Conservation (phyloP, 345 rosid species). For the Erodium maritimum region DNA sequence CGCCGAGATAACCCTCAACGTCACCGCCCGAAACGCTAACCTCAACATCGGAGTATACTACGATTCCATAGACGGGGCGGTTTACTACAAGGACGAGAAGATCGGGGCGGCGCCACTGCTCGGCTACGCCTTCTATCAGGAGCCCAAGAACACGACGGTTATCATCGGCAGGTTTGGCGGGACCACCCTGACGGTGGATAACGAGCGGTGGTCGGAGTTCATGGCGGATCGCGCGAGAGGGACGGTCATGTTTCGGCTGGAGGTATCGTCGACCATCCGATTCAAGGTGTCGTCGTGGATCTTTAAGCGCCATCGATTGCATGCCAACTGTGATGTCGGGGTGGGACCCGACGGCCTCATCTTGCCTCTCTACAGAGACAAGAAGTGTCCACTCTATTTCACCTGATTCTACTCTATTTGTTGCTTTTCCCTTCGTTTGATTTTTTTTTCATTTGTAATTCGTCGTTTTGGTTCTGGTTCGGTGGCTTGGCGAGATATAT, state of each 20-base stretch:
- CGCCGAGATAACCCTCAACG: constrained; percentile 41
- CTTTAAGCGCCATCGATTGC: constrained; percentile 51
- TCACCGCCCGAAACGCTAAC: constrained; percentile 70
- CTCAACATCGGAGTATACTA: constrained; percentile 50
- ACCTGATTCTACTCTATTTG: constrained; percentile 20
- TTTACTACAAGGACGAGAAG: constrained; percentile 44
- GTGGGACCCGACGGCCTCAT: constrained; percentile 64
- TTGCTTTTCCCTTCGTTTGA: not conserved
- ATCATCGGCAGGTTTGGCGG: constrained; percentile 38
- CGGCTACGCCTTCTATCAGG: constrained; percentile 35
- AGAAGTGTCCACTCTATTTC: constrained; percentile 69
- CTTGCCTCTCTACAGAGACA: constrained; percentile 29
- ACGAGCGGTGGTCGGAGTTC: constrained; percentile 53
- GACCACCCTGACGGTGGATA: constrained; percentile 39
- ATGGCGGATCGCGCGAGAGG: constrained; percentile 45
- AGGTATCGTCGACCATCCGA: constrained; percentile 34
- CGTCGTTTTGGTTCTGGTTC: not conserved
- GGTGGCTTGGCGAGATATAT: no score
- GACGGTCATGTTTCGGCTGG: constrained; percentile 47
- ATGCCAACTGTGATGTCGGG: constrained; percentile 37
- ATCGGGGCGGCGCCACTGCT: constrained; percentile 38
- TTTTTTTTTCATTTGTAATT: not conserved
- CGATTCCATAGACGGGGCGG: constrained; percentile 35
- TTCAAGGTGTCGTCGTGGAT: constrained; percentile 68
- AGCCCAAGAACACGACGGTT: constrained; percentile 55